These are phyloP conservation scores for Lenwebbia sp. DNA, from an alignment of 345 rosid genomes.

Conservation along the genomic window DNA sequence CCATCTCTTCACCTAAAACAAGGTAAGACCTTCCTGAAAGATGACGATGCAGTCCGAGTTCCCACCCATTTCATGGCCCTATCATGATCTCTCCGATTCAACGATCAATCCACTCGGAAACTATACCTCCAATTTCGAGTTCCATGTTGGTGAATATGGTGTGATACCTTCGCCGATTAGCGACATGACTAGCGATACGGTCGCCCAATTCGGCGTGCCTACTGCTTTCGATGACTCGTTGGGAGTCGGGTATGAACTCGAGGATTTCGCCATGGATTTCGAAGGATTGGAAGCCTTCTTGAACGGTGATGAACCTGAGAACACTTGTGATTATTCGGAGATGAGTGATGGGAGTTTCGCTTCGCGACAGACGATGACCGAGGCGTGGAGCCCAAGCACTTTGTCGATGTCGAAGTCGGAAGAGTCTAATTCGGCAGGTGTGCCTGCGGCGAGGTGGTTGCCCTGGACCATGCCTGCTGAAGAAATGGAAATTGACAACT, in stretches of 20 bases:
- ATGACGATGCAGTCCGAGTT: neutral
- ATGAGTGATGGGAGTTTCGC: neutral
- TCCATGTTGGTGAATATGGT: neutral
- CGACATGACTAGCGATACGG: neutral
- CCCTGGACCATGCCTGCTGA: constrained; percentile 9
- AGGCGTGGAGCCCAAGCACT: constrained; percentile 22
- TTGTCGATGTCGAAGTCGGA: constrained; percentile 15
- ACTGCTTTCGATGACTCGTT: neutral
- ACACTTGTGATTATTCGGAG: neutral
- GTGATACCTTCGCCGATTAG: neutral
- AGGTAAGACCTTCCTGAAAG: neutral
- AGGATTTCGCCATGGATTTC: neutral
- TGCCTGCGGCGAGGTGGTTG: neutral
- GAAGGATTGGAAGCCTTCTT: neutral
- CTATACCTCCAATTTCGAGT: neutral
- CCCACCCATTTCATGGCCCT: neutral
- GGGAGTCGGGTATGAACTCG: neutral
- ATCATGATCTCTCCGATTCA: neutral
- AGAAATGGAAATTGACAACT: constrained; percentile 14
- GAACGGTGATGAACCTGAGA: neutral
- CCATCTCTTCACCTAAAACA: neutral
- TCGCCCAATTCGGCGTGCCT: accelerated
- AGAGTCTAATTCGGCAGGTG: neutral
- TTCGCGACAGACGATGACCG: neutral
- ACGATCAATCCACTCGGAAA: neutral